Percentiles rank a stretch among this genome's conserved stretches.
Evolutionary conservation across 192 early-diverging fungal species (phyloP).

Genomic region (Anaeromyces robustus): DNA sequence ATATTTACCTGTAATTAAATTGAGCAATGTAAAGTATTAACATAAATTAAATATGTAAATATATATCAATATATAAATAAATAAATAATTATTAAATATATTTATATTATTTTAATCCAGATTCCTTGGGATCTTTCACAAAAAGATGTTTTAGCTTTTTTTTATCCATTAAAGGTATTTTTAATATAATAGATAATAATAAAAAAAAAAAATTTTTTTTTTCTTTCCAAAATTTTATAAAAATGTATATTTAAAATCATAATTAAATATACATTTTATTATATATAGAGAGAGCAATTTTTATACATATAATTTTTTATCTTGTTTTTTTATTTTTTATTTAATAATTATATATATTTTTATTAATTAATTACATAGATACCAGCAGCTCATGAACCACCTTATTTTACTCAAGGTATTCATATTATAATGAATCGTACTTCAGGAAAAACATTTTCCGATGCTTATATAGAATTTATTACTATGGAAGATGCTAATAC

Average conservation of each 20-base stretch:
- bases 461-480: slow-evolving; percentile 48
- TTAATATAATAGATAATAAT: too few species aligned
- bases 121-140: not conserved
- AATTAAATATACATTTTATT: too few species aligned
- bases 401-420: slow-evolving; percentile 17
- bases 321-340: too few species aligned
- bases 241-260: too few species aligned
- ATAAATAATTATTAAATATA: not conserved
- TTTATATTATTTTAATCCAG: too few species aligned
- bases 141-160: not conserved
- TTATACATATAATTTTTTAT: too few species aligned
- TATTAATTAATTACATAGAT: slow-evolving; percentile 5
- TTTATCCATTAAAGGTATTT: not conserved
- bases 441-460: slow-evolving; percentile 55
- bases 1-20: not conserved
- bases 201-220: too few species aligned
- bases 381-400: slow-evolving; percentile 10
- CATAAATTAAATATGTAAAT: too few species aligned
- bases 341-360: too few species aligned
- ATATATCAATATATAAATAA: too few species aligned
- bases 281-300: too few species aligned
- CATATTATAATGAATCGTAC: slow-evolving; percentile 41
- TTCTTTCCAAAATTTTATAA: too few species aligned
- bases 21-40: not conserved
- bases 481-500: slow-evolving; percentile 26